Evolutionary conservation across 768 basidiomycete species (phyloP), one percentile per base, ranked within the genome.

Genomic region (Epithele typhae): DNA sequence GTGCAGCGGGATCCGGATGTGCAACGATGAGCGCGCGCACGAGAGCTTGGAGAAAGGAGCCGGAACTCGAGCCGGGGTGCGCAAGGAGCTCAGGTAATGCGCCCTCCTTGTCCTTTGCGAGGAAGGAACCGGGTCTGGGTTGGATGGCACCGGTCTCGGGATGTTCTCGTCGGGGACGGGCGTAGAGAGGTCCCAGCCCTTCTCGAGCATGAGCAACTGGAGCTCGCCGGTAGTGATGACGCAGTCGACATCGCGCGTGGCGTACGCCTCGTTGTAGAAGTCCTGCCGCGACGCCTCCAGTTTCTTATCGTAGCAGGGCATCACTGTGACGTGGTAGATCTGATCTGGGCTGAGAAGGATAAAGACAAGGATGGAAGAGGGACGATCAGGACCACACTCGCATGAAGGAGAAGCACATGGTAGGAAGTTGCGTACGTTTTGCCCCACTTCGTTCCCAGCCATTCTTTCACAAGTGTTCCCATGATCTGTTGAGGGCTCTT

Each of bases 221-320:
- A 98, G 76, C 64, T 98, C 96, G 25, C 92, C 95, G 0, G 96
- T 98, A 11, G 96, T 97, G 52, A 98, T 79, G 21, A 99, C 96
- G 62, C 94, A 96, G 66, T 98, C 96, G 37, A 97, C 91, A 56
- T 98, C 95, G 45, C 94, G 75, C 9, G 92, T 92, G 32, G 84
- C 74, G 65, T 91, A 86, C 1, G 78, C 55, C 7, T 86, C 83
- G 51, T 84, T 82, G 61, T 91, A 92, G 61, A 98, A 99, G 61
- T 99, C 94, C 38, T 83, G 79, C 22, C 96, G 78, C 8, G 94
- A 97, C 0, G 96, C 96, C 67, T 99, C 96, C 14, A 99, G 81
- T 62, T 99, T 99, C 70, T 98, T 98, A 76, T 99, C 96, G 67
- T 98, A 98, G 66, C 96, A 99, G 0, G 96, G 95, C 94, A 98